These are phyloP conservation scores for Tolypocladium paradoxum DNA, from an alignment of 2,329 filamentous ascomycete species.

Conservation along the genomic window DNA sequence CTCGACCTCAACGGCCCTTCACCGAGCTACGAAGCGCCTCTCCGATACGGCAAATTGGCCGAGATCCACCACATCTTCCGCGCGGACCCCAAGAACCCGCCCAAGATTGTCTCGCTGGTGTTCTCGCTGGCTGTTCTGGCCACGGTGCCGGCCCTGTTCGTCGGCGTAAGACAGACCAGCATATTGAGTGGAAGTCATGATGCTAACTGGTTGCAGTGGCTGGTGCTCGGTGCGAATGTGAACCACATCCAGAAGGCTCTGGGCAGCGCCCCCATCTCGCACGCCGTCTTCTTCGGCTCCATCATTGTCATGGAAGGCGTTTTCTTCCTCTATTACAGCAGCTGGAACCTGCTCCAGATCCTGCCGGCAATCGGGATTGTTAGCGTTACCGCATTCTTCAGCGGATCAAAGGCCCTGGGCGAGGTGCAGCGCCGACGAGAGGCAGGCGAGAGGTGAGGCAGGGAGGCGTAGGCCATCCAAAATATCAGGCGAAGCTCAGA, in stretches of 20 bases:
- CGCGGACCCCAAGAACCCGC: conserved; percentile 67
- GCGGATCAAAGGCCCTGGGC: conserved; percentile 78
- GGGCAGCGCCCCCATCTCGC: conserved; percentile 64
- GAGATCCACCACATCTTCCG: conserved; percentile 92
- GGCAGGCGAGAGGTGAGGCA: conserved; percentile 51
- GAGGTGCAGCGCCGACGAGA: conserved; percentile 86
- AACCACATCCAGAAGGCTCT: conserved; percentile 68
- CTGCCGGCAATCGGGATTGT: conserved; percentile 63
- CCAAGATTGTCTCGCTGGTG: conserved; percentile 64
- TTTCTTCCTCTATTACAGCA: conserved; percentile 89
- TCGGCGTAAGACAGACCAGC: conserved; percentile 37
- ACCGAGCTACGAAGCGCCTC: conserved; percentile 51
- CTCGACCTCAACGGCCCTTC: conserved; percentile 51
- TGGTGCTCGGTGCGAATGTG: conserved; percentile 71
- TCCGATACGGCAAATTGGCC: conserved; percentile 73
- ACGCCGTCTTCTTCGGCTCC: conserved; percentile 76
- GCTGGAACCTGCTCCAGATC: conserved; percentile 85
- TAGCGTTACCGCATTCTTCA: conserved; percentile 65
- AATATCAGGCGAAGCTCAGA: background rate
- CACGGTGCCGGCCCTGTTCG: conserved; percentile 62
- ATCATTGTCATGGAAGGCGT: conserved; percentile 80
- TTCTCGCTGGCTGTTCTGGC: conserved; percentile 66
- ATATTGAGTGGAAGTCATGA: background rate
- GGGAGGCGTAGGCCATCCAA: background rate
- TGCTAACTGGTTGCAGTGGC: conserved; percentile 49